Base-by-base conservation (phyloP, 495 filamentous ascomycete genomes). In the Aspergillus saccharolyticus region DNA sequence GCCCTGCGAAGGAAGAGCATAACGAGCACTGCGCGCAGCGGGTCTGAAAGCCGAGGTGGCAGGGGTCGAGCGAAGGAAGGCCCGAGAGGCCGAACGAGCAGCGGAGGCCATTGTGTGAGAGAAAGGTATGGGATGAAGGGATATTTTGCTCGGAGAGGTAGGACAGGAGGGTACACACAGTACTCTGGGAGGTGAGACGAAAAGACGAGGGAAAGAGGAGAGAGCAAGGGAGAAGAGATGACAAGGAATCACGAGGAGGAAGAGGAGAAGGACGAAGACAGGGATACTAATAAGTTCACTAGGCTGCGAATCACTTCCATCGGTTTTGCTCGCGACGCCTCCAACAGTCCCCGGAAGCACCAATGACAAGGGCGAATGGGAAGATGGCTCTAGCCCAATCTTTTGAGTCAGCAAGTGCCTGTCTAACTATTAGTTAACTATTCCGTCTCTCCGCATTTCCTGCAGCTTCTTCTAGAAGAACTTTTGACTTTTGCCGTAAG, bases 1-100 rank as follows among this genome's bases (percentile, higher is more conserved):
- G 56, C 79, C 78, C 61, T 84, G 80, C 53, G 80, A 76, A 66
- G 82, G 83, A 63, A 85, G 70, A 46, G 78, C 74, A 61, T 83
- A 80, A 60, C 84, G 85, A 62, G 83, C 71, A 68, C 81, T 75
- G 66, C 78, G 79, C 49, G 74, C 69, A 56, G 72, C 70, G 44
- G 79, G 70, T 62, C 74, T 77, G 67, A 83, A 61, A 42, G 75
- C 70, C 39, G 75, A 71, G 53, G 67, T 66, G 43, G 71, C 63
- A 20, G 78, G 71, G 58, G 74, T 74, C 21, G 79, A 77, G 62
- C 80, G 82, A 53, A 79, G 60, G 56, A 81, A 71, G 44, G 74
- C 70, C 64, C 79, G 80, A 55, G 79, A 76, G 57, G 79, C 69
- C 56, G 75, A 65, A 54, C 78, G 72, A 62, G 80, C 79, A 70